Base-by-base conservation (phyloP, 768 basidiomycete species). In the Imleria badia region DNA sequence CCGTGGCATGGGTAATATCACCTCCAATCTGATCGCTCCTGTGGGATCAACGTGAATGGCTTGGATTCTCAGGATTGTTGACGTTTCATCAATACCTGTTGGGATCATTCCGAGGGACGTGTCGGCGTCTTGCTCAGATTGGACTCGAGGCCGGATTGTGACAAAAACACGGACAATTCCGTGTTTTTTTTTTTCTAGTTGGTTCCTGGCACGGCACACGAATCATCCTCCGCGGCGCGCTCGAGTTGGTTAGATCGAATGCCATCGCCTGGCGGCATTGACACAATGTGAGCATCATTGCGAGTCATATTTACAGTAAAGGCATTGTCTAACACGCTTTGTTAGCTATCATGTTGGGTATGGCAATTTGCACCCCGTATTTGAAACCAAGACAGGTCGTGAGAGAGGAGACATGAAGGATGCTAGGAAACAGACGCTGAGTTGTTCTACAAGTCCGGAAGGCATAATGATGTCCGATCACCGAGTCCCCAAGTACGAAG, bases 41-140 rank as follows among this genome's bases (percentile, higher is more conserved):
- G 44, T 35, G 55, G n/a, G 19, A 35, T 45, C 30, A 20, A 46
- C 50, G 17, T 51, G 38, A 30, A 20, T 54, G 20, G 12, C 23
- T 23, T 19, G 51, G 31, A n/a, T 51, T 58, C 51, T 43, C 54
- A 56, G 42, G 42, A 19, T 17, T 14, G 51, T 19, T 50, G 35
- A 33, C 20, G 55, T 61, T 61, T 65, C 40, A 51, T 43, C n/a
- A 19, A n/a, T 44, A 6, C 29, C 34, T 34, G 30, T 31, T 35
- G 26, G 33, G 36, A 36, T 48, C 31, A 9, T 38, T 40, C 34
- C 51, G n/a, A 52, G 26, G 22, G 22, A 30, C 17, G 23, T 19
- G 13, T 50, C 35, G 31, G 23, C 19, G 29, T 26, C 39, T 45
- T 33, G 22, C 17, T 40, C 36, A 30, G 51, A 55, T 55, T 38